Base-by-base conservation (phyloP, 129 eudicot species). In the Flaveria linearis region DNA sequence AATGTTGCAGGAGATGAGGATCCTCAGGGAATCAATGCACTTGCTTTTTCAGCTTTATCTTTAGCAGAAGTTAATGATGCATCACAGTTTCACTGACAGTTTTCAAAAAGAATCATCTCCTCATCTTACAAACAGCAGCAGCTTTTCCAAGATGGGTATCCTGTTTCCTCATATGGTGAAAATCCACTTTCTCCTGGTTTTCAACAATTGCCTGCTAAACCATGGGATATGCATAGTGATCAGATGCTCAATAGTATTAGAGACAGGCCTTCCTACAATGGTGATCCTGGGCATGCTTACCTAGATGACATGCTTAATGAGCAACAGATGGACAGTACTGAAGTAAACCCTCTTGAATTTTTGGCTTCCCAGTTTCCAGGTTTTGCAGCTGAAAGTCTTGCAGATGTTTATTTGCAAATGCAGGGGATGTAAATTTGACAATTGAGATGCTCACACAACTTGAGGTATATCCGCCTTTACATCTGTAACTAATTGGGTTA, bases 401-500 rank as follows among this genome's bases (percentile, higher is more conserved):
- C 96, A 5, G 97, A 92, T 67, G 96, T 87, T 69, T 92, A 78
- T 76, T 82, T 75, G 91, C 96, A 60, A 92, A 84, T 83, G 96
- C 88, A 50, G 87, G 91, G 22, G 96, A 92, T 79, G 77, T 92
- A 66, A 88, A 94, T 62, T 71, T 91, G 73, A 94, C 98, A 69
- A 84, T 94, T 52, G 97, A 91, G 74, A 90, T 91, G 93, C 98
- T 94, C 78, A 87, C 93, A 65, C 98, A 91, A 89, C 96, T 91
- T 51, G 98, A 94, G 98, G 98, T 94, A 87, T 72, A 61, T 68
- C 15, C 22, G 20, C 78, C 28, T 33, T 33, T 10, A 6, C 57
- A 22, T 64, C 33, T 56, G 2, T 51, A 51, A 47, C 52, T 13
- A 13, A 47, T 47, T 47, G 15, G 14, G 3, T 47, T 47, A 47